phyloP scores from a whole-genome alignment of 768 basidiomycete genomes.

The Trametopsis cervina region DNA sequence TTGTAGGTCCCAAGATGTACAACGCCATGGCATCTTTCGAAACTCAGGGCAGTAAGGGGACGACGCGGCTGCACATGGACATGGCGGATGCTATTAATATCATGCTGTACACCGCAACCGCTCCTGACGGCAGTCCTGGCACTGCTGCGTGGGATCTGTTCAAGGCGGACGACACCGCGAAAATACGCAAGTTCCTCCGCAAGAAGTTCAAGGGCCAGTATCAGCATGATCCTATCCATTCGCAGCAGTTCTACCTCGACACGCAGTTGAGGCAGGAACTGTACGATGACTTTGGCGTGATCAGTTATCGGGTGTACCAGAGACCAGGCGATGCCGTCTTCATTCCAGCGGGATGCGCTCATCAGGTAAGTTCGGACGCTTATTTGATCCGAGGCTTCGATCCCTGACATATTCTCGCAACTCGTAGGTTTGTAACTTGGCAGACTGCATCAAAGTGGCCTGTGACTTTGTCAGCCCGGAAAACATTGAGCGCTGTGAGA shows the following conservation, averaged over 20 bases:
- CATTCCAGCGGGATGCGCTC: conserved; percentile 90
- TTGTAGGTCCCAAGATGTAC: conserved; percentile 87
- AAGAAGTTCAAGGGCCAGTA: conserved; percentile 50
- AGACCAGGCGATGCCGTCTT: conserved; percentile 90
- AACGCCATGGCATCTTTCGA: conserved; percentile 78
- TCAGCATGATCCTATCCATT: conserved; percentile 82
- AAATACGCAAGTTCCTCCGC: conserved; percentile 67
- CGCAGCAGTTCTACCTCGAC: conserved; percentile 84
- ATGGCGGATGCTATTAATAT: conserved; percentile 93
- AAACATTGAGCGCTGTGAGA: conserved; percentile 82
- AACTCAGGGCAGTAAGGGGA: conserved; percentile 64
- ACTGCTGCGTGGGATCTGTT: conserved; percentile 92
- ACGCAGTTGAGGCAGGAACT: conserved; percentile 58
- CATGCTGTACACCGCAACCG: conserved; percentile 63
- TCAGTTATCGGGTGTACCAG: conserved; percentile 82
- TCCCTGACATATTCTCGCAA: too few relatives aligned
- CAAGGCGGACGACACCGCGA: conserved; percentile 73
- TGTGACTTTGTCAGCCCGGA: conserved; percentile 93
- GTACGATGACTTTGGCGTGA: conserved; percentile 59
- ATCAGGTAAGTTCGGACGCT: conserved; percentile 74
- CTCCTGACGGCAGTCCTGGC: conserved; percentile 56
- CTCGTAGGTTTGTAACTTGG: conserved; percentile 75
- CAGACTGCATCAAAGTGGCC: conserved; percentile 96
- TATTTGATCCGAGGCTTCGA: too few relatives aligned
- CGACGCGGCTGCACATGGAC: conserved; percentile 89